These are phyloP conservation scores for Anthracocystis setariae DNA, from an alignment of 1,284 basidiomycete species.

Conservation along the genomic window DNA sequence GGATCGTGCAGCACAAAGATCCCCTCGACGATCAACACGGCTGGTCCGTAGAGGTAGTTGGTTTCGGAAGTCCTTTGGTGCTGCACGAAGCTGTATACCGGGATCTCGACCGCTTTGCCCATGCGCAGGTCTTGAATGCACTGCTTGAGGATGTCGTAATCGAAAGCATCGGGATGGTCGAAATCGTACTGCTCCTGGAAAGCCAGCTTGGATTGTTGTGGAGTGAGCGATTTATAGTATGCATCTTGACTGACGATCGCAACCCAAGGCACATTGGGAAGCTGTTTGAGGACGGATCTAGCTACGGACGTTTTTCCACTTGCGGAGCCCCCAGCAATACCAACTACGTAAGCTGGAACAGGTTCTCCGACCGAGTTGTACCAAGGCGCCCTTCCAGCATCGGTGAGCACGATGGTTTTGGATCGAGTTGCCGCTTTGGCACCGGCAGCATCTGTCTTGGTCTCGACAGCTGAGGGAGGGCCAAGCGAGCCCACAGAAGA, in stretches of 20 bases:
- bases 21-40: constrained; percentile 94
- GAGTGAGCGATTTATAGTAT: constrained; percentile 85
- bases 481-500: constrained; percentile 14
- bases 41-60: constrained; percentile 92
- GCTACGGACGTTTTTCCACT: constrained; percentile 83
- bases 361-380: constrained; percentile 78
- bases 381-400: constrained; percentile 69
- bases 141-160: constrained; percentile 85
- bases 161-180: constrained; percentile 92
- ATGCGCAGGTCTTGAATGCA: constrained; percentile 81
- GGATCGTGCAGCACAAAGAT: constrained; percentile 84
- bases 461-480: constrained; percentile 11
- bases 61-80: constrained; percentile 87
- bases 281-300: constrained; percentile 49
- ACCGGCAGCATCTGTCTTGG: constrained; percentile 10
- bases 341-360: constrained; percentile 79
- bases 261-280: constrained; percentile 65
- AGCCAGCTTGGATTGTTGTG: constrained; percentile 80
- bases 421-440: constrained; percentile 29
- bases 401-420: constrained; percentile 54
- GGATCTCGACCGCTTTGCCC: constrained; percentile 76
- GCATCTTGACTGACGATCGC: constrained; percentile 76
- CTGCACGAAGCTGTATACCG: constrained; percentile 90
- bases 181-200: constrained; percentile 88
- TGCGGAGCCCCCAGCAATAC: constrained; percentile 90